phyloP scores from a whole-genome alignment of 108 stramenopile genomes.

The Pseudonitzschia multistriata region DNA sequence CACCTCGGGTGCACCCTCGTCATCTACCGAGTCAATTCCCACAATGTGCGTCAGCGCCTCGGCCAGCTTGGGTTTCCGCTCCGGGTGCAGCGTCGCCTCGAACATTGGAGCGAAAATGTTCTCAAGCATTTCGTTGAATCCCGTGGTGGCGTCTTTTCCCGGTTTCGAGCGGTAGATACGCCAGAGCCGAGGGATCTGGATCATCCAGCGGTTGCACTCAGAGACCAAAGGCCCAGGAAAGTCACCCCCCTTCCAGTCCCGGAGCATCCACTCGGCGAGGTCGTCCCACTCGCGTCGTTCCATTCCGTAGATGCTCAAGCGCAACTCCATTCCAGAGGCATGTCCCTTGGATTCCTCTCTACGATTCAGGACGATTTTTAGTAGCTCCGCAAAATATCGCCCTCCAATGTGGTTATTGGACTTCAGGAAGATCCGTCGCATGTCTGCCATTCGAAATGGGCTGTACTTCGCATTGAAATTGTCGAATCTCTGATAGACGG shows the following conservation, averaged over 20 bases:
- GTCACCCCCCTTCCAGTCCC: conserved; percentile 63
- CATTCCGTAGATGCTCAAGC: conserved; percentile 96
- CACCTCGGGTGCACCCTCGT: conserved; percentile 91
- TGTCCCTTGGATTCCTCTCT: conserved; percentile 90
- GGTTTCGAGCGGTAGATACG: conserved; percentile 85
- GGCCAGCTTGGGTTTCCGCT: conserved; percentile 90
- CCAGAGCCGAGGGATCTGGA: conserved; percentile 97
- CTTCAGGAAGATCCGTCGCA: conserved; percentile 99
- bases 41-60: conserved; percentile 93
- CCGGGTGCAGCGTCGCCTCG: conserved; percentile 93
- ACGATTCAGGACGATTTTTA: conserved; percentile 85
- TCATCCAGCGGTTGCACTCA: conserved; percentile 96
- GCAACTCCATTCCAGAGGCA: conserved; percentile 91
- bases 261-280: conserved; percentile 81
- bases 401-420: conserved; percentile 90
- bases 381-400: conserved; percentile 91
- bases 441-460: conserved; percentile 94
- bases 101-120: conserved; percentile 97
- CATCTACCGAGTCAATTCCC: conserved; percentile 99
- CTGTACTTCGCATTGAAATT: conserved; percentile 99
- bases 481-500: conserved; percentile 98
- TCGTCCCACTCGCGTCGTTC: conserved; percentile 90
- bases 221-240: conserved; percentile 84
- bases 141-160: conserved; percentile 36
- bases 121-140: conserved; percentile 91